These are phyloP conservation scores for Calocybe gambosa DNA, from an alignment of 1,284 basidiomycete species.

Conservation along the genomic window DNA sequence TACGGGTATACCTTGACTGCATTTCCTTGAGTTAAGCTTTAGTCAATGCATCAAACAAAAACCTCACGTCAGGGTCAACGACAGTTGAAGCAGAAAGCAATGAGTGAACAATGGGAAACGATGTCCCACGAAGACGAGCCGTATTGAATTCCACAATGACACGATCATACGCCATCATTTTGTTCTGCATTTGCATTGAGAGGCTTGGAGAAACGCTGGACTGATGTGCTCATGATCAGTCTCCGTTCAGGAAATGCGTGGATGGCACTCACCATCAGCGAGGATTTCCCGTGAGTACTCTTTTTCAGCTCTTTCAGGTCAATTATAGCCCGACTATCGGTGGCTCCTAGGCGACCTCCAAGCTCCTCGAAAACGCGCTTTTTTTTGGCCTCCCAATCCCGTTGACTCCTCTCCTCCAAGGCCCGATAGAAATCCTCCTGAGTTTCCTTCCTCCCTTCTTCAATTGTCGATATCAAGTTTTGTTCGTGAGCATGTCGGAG, in stretches of 20 bases:
- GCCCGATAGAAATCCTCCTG: slow-evolving; percentile 81
- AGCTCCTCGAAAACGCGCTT: slow-evolving; percentile 88
- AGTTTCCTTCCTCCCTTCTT: slow-evolving; percentile 82
- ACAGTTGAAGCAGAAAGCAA: slow-evolving; percentile 59
- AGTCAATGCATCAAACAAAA: not conserved
- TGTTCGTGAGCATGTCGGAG: slow-evolving; percentile 91
- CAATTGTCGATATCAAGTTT: slow-evolving; percentile 89
- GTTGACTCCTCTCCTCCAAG: slow-evolving; percentile 68
- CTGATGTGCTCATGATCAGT: slow-evolving; percentile 22
- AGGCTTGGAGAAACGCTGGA: slow-evolving; percentile 49
- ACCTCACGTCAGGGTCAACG: slow-evolving; percentile 50
- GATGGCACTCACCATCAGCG: slow-evolving; percentile 40
- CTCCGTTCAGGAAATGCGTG: not conserved
- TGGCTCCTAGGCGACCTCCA: slow-evolving; percentile 50
- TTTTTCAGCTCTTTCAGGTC: slow-evolving; percentile 50
- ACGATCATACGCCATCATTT: slow-evolving; percentile 93
- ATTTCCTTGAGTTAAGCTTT: not conserved
- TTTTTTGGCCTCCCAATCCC: slow-evolving; percentile 90
- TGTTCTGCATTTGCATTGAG: slow-evolving; percentile 78
- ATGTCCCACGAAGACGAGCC: slow-evolving; percentile 63
- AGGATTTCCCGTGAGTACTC: slow-evolving; percentile 50
- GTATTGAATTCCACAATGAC: slow-evolving; percentile 72
- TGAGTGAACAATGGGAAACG: slow-evolving; percentile 70
- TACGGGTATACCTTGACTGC: slow-evolving; percentile 48
- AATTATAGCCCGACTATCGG: slow-evolving; percentile 39